Evolutionary conservation across 257 asterid genomes (phyloP), one percentile per base, ranked within the genome.

Genomic region (Solanum appendiculatum): DNA sequence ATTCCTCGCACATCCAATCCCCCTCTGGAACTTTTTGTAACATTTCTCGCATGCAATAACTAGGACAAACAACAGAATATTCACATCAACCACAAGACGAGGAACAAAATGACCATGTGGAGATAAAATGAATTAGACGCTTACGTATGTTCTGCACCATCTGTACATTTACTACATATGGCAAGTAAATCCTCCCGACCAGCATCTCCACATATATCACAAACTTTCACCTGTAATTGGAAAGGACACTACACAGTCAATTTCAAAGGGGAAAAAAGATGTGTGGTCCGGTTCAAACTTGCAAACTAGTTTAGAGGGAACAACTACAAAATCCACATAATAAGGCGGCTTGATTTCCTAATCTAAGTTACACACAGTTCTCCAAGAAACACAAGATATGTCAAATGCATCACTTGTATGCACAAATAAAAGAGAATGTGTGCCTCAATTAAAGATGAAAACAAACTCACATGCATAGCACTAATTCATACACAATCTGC

Each of bases 81-180:
- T 64, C 58, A 66, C 83, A 74, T 81, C 75, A 75, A 87, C 84
- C 86, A 74, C 82, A 89, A 44, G 37, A 46, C 48, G 39, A 84
- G 40, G 48, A 29, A 36, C 13, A 84, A 80, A 46, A 81, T 81
- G 69, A 81, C 39, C 44, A 81, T 33, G 46, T 20, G 16, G 27
- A 86, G 54, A 83, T 36, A 40, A 21, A 73, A 82, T 84, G 72
- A 23, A 37, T 86, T 82, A 18, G 60, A 83, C 72, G 75, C 98
- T 92, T 92, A 97, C 99, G 94, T 93, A 88, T 97, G 99, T 89
- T 97, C 99, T 16, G 99, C 99, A 60, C 99, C 99, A 92, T 95
- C 99, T 88, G 90, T 91, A 89, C 99, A 97, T 91, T 90, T 90
- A 88, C 93, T 91, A 89, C 99, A 97, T 85, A 92, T 91, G 89